phyloP scores from a whole-genome alignment of 176 grass and related monocot species.

The bread wheat (Triticum aestivum) region DNA sequence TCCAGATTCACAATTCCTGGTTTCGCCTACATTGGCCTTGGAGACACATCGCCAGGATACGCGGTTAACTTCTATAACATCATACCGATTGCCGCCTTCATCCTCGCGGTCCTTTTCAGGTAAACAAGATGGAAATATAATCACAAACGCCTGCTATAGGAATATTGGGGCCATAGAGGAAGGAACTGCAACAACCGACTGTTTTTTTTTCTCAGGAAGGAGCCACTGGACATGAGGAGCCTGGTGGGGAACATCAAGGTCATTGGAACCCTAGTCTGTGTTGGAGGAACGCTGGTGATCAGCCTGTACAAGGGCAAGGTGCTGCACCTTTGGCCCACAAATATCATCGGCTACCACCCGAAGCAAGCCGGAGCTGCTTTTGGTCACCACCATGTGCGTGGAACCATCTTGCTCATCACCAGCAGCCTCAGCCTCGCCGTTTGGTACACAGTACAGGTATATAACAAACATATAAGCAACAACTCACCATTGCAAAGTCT shows the following conservation, averaged over 20 bases:
- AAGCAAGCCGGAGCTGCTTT: constrained; percentile 11
- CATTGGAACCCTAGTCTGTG: constrained; percentile 37
- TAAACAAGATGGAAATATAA: neutral
- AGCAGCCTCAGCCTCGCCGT: constrained; percentile 41
- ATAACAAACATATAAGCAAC: neutral
- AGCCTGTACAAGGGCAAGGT: constrained; percentile 44
- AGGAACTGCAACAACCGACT: too few relatives aligned
- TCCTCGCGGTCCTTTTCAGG: constrained; percentile 45
- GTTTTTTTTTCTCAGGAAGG: constrained; percentile 19
- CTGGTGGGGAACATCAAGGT: constrained; percentile 43
- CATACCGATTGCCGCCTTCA: constrained; percentile 38
- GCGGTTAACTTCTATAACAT: constrained; percentile 49
- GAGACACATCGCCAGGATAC: constrained; percentile 48
- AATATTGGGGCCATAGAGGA: neutral
- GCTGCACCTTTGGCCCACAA: constrained; percentile 48
- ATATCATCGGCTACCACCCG: constrained; percentile 35
- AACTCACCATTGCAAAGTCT: too few relatives aligned
- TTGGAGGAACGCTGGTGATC: constrained; percentile 41
- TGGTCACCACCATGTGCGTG: constrained; percentile 38
- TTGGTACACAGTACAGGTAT: constrained; percentile 51
- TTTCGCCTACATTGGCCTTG: constrained; percentile 39
- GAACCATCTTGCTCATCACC: constrained; percentile 29
- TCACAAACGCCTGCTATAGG: neutral
- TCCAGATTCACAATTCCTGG: constrained; percentile 43
- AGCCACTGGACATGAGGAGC: constrained; percentile 33